These are phyloP conservation scores for Dendrobium nobile DNA, from an alignment of 106 monocot genomes.

Conservation along the genomic window DNA sequence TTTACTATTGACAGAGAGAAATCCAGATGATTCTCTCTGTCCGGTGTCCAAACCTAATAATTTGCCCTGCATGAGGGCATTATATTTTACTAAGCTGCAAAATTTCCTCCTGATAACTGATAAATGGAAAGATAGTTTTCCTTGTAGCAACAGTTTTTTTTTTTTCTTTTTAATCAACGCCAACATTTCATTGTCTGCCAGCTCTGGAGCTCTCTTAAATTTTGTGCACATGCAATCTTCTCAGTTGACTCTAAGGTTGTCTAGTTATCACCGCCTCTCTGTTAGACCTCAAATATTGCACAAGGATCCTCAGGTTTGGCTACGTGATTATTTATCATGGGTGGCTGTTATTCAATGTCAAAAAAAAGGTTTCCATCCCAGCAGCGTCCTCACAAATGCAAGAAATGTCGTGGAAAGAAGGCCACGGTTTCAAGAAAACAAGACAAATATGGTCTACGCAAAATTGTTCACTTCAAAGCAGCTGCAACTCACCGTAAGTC, in stretches of 20 bases:
- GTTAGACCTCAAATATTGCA: background rate
- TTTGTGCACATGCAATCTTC: background rate
- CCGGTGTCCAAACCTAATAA: too few species aligned
- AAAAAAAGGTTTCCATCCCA: background rate
- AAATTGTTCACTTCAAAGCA: constrained; percentile 16
- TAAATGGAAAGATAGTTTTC: background rate
- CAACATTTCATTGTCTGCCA: background rate
- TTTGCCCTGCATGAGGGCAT: background rate
- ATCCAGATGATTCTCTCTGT: too few species aligned
- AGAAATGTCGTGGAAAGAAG: constrained; percentile 6
- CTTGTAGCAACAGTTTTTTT: background rate
- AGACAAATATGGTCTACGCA: background rate
- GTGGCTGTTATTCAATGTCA: constrained; percentile 20
- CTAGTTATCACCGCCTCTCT: background rate
- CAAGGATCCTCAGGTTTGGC: background rate
- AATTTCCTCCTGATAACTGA: background rate
- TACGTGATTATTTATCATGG: constrained; percentile 14
- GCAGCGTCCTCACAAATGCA: constrained; percentile 10
- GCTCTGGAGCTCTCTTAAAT: background rate
- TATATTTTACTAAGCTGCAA: background rate
- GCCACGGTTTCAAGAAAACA: constrained; percentile 1
- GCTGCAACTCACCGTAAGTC: constrained; percentile 27
- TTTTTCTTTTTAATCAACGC: background rate
- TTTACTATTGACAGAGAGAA: too few species aligned
- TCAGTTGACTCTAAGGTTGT: background rate